Evolutionary conservation across 176 grass and related monocot species (phyloP), one percentile per base, ranked within the genome.

Genomic region (Eragrostis curvula): DNA sequence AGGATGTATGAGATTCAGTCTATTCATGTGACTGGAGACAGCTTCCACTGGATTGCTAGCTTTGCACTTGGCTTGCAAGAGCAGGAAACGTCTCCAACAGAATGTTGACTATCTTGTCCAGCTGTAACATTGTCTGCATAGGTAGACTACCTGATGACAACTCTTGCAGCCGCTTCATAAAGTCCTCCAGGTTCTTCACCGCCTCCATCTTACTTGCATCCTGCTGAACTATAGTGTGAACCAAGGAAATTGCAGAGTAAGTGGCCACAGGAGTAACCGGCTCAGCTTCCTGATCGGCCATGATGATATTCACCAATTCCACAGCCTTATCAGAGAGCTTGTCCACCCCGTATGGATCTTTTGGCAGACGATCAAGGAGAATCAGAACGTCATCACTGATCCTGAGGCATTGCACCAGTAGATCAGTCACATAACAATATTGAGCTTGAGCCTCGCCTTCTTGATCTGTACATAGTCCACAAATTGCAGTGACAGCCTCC

Each of bases 401-500:
- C 67, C 66, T 42, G 68, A 79, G 77, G 81, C 50, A 84, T 68
- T 68, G 59, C 41, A 79, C 59, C 80, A 88, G 58, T 49, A 42
- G 43, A 28, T 60, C 28, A 79, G 87, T 6, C 24, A 85, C 48
- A 9, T 63, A 59, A 81, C 48, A 36, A 57, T 15, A 32, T 77
- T 21, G 15, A 41, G 87, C 64, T 27, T 30, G 70, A 71, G n/a
- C 24, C 58, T 71, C 77, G 50, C 70, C 64, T 65, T 71, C 82
- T 5, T 73, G 41, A 43, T 84, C 87, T 51, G 55, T 15, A 50
- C 78, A 81, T 65, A 85, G 71, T 48, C 63, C 78, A 57, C 52
- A 66, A 56, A 81, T 81, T 56, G 87, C 87, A 85, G 53, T 20
- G 45, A 17, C 45, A 89, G 40, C 66, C 71, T 89, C 83, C 78